These are phyloP conservation scores for Penicillium simplicissimum DNA, from an alignment of 495 filamentous ascomycete species.

Conservation along the genomic window DNA sequence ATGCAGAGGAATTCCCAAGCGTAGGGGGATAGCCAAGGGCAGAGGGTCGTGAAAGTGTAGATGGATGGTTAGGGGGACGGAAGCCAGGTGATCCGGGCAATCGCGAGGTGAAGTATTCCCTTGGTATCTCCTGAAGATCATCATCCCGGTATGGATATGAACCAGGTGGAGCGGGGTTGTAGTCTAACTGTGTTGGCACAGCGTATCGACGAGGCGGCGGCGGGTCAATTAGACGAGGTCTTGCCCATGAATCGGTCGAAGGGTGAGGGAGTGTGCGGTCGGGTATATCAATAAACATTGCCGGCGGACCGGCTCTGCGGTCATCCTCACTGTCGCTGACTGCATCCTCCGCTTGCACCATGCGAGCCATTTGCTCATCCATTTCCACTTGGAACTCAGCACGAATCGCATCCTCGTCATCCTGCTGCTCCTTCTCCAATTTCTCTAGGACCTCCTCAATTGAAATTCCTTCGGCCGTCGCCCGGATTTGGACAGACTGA, in stretches of 20 bases:
- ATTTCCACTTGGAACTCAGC: constrained; percentile 19
- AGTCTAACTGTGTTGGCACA: constrained; percentile 8
- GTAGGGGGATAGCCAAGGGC: too few species aligned
- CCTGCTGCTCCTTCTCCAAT: constrained; percentile 37
- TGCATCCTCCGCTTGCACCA: constrained; percentile 31
- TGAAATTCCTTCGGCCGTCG: constrained; percentile 17
- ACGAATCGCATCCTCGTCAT: constrained; percentile 18
- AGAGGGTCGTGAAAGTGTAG: neutral
- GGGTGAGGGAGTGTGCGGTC: constrained; percentile 9
- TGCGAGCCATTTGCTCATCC: constrained; percentile 53
- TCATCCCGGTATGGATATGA: constrained; percentile 18
- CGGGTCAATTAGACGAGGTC: neutral
- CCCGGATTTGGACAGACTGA: constrained; percentile 7
- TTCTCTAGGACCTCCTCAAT: constrained; percentile 32
- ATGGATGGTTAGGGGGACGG: neutral
- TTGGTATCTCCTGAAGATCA: constrained; percentile 26
- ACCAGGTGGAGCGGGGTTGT: neutral
- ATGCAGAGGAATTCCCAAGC: neutral
- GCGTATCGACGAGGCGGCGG: neutral
- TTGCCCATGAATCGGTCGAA: neutral
- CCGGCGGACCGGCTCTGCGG: neutral
- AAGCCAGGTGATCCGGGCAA: neutral
- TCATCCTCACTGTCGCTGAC: constrained; percentile 5
- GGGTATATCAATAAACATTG: constrained; percentile 13
- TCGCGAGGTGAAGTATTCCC: constrained; percentile 19